Evolutionary conservation across 2,329 filamentous ascomycete genomes (phyloP).

Genomic region (Pyrenophora graminea): DNA sequence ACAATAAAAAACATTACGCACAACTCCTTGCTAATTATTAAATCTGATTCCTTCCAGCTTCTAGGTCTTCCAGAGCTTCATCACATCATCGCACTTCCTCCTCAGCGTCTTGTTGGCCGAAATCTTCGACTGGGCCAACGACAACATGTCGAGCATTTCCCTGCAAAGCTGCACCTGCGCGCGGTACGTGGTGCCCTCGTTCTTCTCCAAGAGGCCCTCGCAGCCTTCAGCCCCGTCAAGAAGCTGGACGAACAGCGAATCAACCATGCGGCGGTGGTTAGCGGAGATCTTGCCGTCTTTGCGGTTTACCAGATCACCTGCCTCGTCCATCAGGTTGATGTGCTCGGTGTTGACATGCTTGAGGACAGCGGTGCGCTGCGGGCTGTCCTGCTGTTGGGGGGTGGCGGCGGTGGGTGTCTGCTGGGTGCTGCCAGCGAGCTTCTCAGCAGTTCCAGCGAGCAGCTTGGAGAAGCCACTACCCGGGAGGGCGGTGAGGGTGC

Average conservation of each 20-base stretch:
- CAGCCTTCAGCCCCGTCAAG: slow-evolving; percentile 1
- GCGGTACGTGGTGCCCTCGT: slow-evolving; percentile 2
- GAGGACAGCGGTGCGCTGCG: background rate
- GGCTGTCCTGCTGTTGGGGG: background rate
- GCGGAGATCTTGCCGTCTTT: background rate
- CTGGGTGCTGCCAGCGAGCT: no score
- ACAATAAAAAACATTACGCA: no score
- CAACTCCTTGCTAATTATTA: no score
- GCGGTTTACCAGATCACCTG: slow-evolving; percentile 1
- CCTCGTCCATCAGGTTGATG: slow-evolving; percentile 1
- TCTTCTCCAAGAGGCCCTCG: background rate
- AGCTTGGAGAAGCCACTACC: no score
- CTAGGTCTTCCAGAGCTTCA: no score
- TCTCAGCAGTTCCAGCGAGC: no score
- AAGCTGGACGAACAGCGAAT: background rate
- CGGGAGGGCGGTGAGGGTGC: background rate
- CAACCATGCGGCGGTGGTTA: background rate
- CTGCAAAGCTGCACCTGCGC: slow-evolving; percentile 1
- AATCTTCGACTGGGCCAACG: no score
- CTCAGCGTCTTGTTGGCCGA: no score
- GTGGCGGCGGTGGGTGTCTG: background rate
- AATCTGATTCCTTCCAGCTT: no score
- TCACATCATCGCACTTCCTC: no score
- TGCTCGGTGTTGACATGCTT: slow-evolving; percentile 1
- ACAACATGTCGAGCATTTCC: no score